Percentiles rank a stretch among this genome's conserved stretches.
Conservation (phyloP, 2,329 filamentous ascomycete genomes). For the Didymella arachidicola region DNA sequence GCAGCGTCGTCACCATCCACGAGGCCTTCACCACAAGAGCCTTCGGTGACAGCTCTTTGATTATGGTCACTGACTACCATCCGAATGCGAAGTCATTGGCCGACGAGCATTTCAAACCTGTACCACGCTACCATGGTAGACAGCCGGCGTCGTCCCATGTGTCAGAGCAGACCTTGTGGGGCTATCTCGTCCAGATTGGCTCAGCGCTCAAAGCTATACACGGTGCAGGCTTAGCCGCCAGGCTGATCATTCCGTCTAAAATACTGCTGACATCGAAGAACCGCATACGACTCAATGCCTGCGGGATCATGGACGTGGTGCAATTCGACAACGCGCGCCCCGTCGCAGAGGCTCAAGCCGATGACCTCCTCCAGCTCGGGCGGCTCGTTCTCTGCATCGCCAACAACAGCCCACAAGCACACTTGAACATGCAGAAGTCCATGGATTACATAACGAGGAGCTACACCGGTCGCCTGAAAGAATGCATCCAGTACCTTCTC, state of each 20-base stretch:
- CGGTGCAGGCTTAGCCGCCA: conserved; percentile 78
- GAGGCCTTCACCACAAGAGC: conserved; percentile 93
- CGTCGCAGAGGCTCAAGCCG: conserved; percentile 79
- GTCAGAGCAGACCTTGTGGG: conserved; percentile 82
- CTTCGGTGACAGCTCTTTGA: conserved; percentile 92
- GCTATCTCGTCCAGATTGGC: conserved; percentile 89
- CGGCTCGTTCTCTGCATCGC: conserved; percentile 83
- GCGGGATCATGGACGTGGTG: conserved; percentile 87
- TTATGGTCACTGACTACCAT: conserved; percentile 93
- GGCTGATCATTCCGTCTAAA: conserved; percentile 86
- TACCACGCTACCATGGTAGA: conserved; percentile 51
- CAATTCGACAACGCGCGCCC: conserved; percentile 76
- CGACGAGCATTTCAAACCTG: conserved; percentile 74
- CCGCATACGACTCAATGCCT: conserved; percentile 85
- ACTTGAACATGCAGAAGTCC: conserved; percentile 71
- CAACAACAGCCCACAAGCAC: conserved; percentile 67
- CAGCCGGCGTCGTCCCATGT: conserved; percentile 49
- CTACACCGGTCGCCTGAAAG: conserved; percentile 80
- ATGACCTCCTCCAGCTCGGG: conserved; percentile 86
- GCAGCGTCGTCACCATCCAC: conserved; percentile 83
- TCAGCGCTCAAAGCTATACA: conserved; percentile 90
- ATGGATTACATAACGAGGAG: conserved; percentile 78
- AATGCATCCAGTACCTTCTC: conserved; percentile 83
- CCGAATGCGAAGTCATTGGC: conserved; percentile 88
- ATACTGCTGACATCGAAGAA: conserved; percentile 91